phyloP scores from a whole-genome alignment of 2,329 filamentous ascomycete genomes.

The Phialocephala subalpina region DNA sequence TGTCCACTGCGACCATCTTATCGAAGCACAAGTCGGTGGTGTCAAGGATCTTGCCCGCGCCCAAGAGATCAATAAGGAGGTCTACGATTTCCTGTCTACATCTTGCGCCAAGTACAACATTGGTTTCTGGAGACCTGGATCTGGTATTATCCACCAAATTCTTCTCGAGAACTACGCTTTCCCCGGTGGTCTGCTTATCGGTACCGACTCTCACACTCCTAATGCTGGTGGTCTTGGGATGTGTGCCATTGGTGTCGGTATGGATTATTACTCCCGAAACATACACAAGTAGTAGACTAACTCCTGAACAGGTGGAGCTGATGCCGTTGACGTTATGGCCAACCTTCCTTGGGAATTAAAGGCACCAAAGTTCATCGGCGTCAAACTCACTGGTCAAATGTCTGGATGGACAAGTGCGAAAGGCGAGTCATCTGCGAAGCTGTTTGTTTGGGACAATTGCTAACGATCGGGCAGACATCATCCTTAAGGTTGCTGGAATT shows the following conservation, averaged over 20 bases:
- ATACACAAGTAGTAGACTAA: slow-evolving; percentile 57
- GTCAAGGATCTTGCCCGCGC: slow-evolving; percentile 93
- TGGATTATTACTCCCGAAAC: no score
- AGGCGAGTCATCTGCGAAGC: no score
- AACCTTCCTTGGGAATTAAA: slow-evolving; percentile 98
- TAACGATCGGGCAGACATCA: slow-evolving; percentile 73
- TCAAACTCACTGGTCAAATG: slow-evolving; percentile 89
- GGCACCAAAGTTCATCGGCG: slow-evolving; percentile 95
- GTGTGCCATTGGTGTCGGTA: slow-evolving; percentile 75
- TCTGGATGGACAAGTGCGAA: slow-evolving; percentile 94
- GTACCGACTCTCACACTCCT: slow-evolving; percentile 97
- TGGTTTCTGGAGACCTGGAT: slow-evolving; percentile 98
- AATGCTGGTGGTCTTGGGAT: slow-evolving; percentile 97
- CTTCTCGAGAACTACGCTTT: slow-evolving; percentile 99
- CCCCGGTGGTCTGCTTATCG: slow-evolving; percentile 96
- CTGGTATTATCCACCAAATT: slow-evolving; percentile 99
- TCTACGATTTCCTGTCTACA: slow-evolving; percentile 95
- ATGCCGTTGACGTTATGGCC: slow-evolving; percentile 98
- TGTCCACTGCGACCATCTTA: slow-evolving; percentile 99
- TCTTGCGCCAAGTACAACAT: slow-evolving; percentile 99
- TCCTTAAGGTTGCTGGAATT: slow-evolving; percentile 95
- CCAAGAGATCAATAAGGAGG: slow-evolving; percentile 96
- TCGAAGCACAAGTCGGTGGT: slow-evolving; percentile 94
- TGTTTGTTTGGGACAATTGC: neutral
- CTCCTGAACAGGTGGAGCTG: slow-evolving; percentile 75